Evolutionary conservation across 2,329 filamentous ascomycete species (phyloP).

Genomic region (Knufia fluminis): DNA sequence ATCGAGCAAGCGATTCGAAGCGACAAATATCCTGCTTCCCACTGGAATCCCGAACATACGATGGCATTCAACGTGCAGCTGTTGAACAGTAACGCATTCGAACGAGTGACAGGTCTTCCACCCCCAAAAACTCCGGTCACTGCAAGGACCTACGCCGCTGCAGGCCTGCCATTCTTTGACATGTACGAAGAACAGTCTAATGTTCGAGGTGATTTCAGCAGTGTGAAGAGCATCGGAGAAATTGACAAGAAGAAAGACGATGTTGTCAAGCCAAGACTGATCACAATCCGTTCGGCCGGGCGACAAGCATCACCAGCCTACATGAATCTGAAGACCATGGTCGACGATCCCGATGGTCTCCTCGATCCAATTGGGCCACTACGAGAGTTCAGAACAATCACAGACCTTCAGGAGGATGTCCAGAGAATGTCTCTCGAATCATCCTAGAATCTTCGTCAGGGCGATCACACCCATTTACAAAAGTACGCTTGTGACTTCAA

Average conservation of each 20-base stretch:
- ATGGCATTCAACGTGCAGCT: slow-evolving; percentile 22
- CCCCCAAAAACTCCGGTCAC: slow-evolving; percentile 30
- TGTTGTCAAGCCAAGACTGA: not conserved
- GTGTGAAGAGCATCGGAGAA: not conserved
- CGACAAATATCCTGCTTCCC: slow-evolving; percentile 22
- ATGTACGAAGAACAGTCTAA: slow-evolving; percentile 14
- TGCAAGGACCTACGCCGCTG: slow-evolving; percentile 26
- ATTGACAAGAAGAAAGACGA: not conserved
- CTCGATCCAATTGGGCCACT: not conserved
- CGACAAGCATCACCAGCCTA: not conserved
- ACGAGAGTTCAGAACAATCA: not conserved
- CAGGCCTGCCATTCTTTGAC: slow-evolving; percentile 33
- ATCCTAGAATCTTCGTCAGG: no score
- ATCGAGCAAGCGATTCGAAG: slow-evolving; percentile 33
- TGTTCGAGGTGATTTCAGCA: not conserved
- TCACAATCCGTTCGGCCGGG: not conserved
- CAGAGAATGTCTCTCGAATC: not conserved
- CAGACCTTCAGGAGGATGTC: not conserved
- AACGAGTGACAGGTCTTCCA: slow-evolving; percentile 28
- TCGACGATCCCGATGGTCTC: not conserved
- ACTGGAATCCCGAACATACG: slow-evolving; percentile 26
- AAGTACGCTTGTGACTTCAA: no score
- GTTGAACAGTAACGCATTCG: slow-evolving; percentile 15
- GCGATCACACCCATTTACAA: no score
- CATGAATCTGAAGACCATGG: not conserved